Percentiles rank a stretch among this genome's conserved stretches.
phyloP scores from a whole-genome alignment of 495 filamentous ascomycete species.

The Jackrogersella minutella region DNA sequence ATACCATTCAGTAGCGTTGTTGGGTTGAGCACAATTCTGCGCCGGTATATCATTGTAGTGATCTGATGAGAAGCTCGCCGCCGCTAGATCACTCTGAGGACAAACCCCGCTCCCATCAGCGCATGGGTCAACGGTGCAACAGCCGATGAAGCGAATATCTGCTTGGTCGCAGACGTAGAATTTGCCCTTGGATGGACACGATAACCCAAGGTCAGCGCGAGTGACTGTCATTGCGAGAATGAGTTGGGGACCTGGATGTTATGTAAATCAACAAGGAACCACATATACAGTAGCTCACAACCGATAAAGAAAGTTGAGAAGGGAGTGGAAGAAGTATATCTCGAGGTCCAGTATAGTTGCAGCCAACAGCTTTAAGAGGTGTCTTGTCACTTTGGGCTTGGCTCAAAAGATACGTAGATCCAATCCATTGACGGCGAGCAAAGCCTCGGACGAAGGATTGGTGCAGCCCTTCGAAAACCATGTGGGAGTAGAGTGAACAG shows the following conservation, averaged over 20 bases:
- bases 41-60: constrained; percentile 29
- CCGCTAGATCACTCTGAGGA: constrained; percentile 16
- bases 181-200: constrained; percentile 31
- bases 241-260: not conserved
- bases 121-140: constrained; percentile 38
- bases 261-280: constrained; percentile 3
- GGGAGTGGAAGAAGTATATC: constrained; percentile 9
- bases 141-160: constrained; percentile 33
- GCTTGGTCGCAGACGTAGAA: constrained; percentile 36
- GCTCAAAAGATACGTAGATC: constrained; percentile 16
- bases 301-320: constrained; percentile 7
- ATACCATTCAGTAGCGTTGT: constrained; percentile 25
- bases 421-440: constrained; percentile 4
- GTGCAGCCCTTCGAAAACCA: not conserved
- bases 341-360: constrained; percentile 2
- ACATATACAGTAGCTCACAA: constrained; percentile 9
- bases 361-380: constrained; percentile 19
- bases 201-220: constrained; percentile 30
- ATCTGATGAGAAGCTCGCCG: constrained; percentile 33
- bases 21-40: constrained; percentile 28
- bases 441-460: constrained; percentile 14
- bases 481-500: not conserved
- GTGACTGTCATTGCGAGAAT: constrained; percentile 20
- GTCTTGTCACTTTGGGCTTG: constrained; percentile 16
- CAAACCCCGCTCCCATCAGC: constrained; percentile 36